phyloP scores from a whole-genome alignment of 2,329 filamentous ascomycete genomes.

The Fusarium beomiforme region DNA sequence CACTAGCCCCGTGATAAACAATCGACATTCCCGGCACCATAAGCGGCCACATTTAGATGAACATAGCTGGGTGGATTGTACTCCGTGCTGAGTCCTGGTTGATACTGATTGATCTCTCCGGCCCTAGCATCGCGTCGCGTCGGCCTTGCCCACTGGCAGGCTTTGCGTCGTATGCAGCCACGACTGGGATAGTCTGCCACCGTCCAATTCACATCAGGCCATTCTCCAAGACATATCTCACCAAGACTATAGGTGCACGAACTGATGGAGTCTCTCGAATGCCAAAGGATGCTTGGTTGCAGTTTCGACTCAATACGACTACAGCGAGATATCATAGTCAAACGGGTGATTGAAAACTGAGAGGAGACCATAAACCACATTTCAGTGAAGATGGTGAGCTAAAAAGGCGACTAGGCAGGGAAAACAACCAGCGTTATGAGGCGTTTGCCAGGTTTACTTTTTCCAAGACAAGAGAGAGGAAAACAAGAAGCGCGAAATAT shows the following conservation, averaged over 20 bases:
- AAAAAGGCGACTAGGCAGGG: slow-evolving; percentile 4
- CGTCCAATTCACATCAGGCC: slow-evolving; percentile 39
- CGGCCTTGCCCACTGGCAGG: slow-evolving; percentile 24
- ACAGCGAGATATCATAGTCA: background rate
- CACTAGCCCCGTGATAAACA: slow-evolving; percentile 22
- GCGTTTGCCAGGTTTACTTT: slow-evolving; percentile 34
- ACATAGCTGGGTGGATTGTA: slow-evolving; percentile 24
- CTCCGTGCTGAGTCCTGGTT: slow-evolving; percentile 36
- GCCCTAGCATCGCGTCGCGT: slow-evolving; percentile 22
- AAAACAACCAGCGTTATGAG: slow-evolving; percentile 16
- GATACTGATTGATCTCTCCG: slow-evolving; percentile 28
- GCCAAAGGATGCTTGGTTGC: background rate
- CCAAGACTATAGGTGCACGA: slow-evolving; percentile 4
- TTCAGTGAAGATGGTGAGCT: background rate
- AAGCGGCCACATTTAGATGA: slow-evolving; percentile 15
- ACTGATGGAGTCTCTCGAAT: background rate
- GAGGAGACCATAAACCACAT: background rate
- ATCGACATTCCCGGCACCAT: slow-evolving; percentile 24
- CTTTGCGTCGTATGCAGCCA: slow-evolving; percentile 40
- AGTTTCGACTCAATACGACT: background rate
- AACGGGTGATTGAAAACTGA: background rate
- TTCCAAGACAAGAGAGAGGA: slow-evolving; percentile 27
- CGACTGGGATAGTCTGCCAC: slow-evolving; percentile 35
- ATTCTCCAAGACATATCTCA: slow-evolving; percentile 22
- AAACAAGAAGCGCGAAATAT: slow-evolving; percentile 39